A percentile compares a stretch with the other conserved stretches of the same genome.
Conservation (phyloP, 805 yeast genomes). For the Diddensiella santjacobensis region DNA sequence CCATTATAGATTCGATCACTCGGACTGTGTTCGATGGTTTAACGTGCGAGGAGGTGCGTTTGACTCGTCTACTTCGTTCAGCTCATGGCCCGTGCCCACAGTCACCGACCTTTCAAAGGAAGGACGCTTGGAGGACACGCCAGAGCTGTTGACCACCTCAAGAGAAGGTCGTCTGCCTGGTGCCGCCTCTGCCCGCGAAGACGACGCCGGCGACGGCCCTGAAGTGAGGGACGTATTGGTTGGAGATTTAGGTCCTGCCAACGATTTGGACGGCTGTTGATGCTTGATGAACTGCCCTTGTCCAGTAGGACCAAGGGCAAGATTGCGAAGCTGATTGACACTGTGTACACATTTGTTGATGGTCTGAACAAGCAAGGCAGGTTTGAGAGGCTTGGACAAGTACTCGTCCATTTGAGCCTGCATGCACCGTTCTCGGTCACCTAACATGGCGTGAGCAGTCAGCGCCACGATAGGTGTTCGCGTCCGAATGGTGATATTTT, state of each 20-base stretch:
- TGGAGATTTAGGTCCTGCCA: not conserved
- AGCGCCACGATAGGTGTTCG: constrained; percentile 86
- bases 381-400: constrained; percentile 82
- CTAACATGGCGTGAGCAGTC: constrained; percentile 93
- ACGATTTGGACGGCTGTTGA: not conserved
- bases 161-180: not conserved
- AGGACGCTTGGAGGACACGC: constrained; percentile 2
- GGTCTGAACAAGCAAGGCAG: constrained; percentile 76
- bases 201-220: not conserved
- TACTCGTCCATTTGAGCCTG: constrained; percentile 93
- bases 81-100: not conserved
- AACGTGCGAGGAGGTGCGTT: not conserved
- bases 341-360: constrained; percentile 74
- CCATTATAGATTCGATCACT: constrained; percentile 3
- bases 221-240: not conserved
- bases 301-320: constrained; percentile 34
- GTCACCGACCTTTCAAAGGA: constrained; percentile 4
- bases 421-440: constrained; percentile 81
- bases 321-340: constrained; percentile 36
- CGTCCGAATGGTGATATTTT: constrained; percentile 65
- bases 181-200: not conserved
- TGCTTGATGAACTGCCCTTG: constrained; percentile 1
- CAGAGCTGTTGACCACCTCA: not conserved
- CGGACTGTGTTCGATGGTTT: constrained; percentile 5
- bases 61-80: not conserved